Percentiles rank a stretch among this genome's conserved stretches.
phyloP scores from a whole-genome alignment of 805 yeast species.

The Clavispora vitiphila region DNA sequence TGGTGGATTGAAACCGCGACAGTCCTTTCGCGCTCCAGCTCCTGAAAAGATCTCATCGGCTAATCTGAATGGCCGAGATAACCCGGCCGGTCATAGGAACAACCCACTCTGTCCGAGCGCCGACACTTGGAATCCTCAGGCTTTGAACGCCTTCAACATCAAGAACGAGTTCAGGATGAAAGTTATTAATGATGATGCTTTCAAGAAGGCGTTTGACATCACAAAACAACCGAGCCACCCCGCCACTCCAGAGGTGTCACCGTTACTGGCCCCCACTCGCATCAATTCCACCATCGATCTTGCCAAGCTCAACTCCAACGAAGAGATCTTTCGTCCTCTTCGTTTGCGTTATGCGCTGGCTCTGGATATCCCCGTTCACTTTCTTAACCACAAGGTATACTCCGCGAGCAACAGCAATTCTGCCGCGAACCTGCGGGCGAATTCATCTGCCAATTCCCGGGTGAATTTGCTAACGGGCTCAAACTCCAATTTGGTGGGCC shows the following conservation, averaged over 20 bases:
- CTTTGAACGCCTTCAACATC: constrained; percentile 22
- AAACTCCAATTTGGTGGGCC: neutral
- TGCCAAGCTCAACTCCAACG: constrained; percentile 27
- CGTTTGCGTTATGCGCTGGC: constrained; percentile 34
- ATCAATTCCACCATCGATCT: constrained; percentile 38
- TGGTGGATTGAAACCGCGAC: constrained; percentile 22
- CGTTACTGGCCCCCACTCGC: constrained; percentile 37
- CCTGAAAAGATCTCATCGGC: constrained; percentile 13
- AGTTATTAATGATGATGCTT: constrained; percentile 34
- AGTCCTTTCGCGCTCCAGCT: constrained; percentile 24
- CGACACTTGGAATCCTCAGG: constrained; percentile 34
- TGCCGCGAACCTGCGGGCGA: constrained; percentile 14
- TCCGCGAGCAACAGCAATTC: constrained; percentile 25
- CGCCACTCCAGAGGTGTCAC: constrained; percentile 39
- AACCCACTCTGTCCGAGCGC: constrained; percentile 38
- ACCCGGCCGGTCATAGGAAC: constrained; percentile 4
- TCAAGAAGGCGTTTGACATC: constrained; percentile 27
- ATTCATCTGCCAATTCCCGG: constrained; percentile 9
- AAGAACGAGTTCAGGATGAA: constrained; percentile 32
- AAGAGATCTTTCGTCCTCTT: constrained; percentile 36
- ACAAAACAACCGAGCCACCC: constrained; percentile 30
- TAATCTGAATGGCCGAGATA: neutral
- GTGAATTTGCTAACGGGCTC: neutral
- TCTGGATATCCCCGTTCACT: constrained; percentile 34
- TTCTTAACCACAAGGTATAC: constrained; percentile 35